Percentiles rank a stretch among this genome's conserved stretches.
phyloP scores from a whole-genome alignment of 306 rosid genomes.

The Trichosanthes cucumerina region DNA sequence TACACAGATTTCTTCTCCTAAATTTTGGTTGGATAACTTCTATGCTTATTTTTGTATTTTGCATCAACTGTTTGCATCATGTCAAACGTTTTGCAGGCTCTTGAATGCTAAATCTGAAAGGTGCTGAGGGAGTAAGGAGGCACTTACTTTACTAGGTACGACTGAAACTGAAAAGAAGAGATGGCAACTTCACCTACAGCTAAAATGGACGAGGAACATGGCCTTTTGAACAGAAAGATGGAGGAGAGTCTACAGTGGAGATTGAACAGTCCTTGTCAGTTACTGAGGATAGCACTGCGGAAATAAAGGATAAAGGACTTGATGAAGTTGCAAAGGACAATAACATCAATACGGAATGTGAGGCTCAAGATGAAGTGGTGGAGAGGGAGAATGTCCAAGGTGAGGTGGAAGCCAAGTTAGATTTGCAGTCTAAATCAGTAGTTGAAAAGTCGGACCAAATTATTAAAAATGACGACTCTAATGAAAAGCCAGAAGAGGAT shows the following conservation, averaged over 20 bases:
- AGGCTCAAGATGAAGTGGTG: constrained; percentile 15
- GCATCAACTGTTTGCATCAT: not conserved
- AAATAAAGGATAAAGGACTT: constrained; percentile 4
- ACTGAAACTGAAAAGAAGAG: constrained; percentile 7
- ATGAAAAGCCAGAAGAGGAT: constrained; percentile 18
- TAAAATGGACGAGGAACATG: constrained; percentile 27
- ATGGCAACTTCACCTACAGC: constrained; percentile 19
- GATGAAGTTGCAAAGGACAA: constrained; percentile 15
- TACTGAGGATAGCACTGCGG: not conserved
- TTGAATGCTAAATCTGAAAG: constrained; percentile 1
- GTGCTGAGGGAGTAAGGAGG: not conserved
- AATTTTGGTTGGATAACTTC: not conserved
- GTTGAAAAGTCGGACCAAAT: constrained; percentile 9
- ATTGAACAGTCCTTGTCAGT: constrained; percentile 1
- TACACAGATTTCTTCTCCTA: not conserved
- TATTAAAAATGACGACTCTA: constrained; percentile 12
- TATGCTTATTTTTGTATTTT: not conserved
- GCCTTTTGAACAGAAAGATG: constrained; percentile 17
- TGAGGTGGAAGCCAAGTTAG: constrained; percentile 16
- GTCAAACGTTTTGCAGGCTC: constrained; percentile 1
- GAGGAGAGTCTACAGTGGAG: constrained; percentile 22
- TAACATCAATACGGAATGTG: constrained; percentile 9
- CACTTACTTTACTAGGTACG: not conserved
- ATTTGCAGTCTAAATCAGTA: constrained; percentile 17
- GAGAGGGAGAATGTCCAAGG: constrained; percentile 11